Percentiles rank a stretch among this genome's conserved stretches.
Conservation (phyloP, 495 filamentous ascomycete species). For the Hypoxylon cercidicola region DNA sequence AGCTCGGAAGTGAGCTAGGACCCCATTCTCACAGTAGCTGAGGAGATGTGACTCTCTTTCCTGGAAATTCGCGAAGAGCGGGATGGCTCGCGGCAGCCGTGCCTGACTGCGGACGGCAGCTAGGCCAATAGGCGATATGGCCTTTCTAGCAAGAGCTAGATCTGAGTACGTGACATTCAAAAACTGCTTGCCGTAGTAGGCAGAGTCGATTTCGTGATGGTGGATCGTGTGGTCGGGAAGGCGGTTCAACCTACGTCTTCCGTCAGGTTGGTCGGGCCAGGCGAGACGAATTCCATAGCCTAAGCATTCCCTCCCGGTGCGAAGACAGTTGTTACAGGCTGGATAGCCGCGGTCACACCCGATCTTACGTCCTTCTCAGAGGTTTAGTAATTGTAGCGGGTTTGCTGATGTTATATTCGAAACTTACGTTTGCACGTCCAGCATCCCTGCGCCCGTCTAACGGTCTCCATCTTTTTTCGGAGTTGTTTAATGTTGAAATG, state of each 20-base stretch:
- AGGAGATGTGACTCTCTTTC: slow-evolving; percentile 47
- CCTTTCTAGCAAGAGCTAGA: slow-evolving; percentile 43
- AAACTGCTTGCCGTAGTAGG: slow-evolving; percentile 46
- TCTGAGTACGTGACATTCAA: slow-evolving; percentile 47
- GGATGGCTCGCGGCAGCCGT: slow-evolving; percentile 37
- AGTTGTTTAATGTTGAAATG: slow-evolving; percentile 16
- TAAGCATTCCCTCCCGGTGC: slow-evolving; percentile 48
- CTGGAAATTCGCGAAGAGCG: slow-evolving; percentile 39
- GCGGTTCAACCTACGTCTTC: slow-evolving; percentile 45
- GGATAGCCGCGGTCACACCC: slow-evolving; percentile 53
- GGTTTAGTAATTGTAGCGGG: slow-evolving; percentile 31
- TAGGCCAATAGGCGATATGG: slow-evolving; percentile 40
- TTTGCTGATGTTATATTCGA: slow-evolving; percentile 41
- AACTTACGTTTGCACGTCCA: slow-evolving; percentile 54
- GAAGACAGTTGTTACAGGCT: slow-evolving; percentile 52
- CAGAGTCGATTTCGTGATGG: slow-evolving; percentile 40
- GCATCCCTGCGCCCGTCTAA: slow-evolving; percentile 49
- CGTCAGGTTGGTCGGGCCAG: slow-evolving; percentile 51
- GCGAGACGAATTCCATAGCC: slow-evolving; percentile 53
- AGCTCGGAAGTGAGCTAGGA: neutral
- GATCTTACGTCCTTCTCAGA: slow-evolving; percentile 49
- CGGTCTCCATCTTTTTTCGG: slow-evolving; percentile 43
- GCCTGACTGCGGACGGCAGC: slow-evolving; percentile 34
- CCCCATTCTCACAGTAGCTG: slow-evolving; percentile 40
- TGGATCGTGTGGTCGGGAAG: slow-evolving; percentile 43